Conservation (phyloP, 495 filamentous ascomycete genomes). For the Annulohypoxylon moriforme region DNA sequence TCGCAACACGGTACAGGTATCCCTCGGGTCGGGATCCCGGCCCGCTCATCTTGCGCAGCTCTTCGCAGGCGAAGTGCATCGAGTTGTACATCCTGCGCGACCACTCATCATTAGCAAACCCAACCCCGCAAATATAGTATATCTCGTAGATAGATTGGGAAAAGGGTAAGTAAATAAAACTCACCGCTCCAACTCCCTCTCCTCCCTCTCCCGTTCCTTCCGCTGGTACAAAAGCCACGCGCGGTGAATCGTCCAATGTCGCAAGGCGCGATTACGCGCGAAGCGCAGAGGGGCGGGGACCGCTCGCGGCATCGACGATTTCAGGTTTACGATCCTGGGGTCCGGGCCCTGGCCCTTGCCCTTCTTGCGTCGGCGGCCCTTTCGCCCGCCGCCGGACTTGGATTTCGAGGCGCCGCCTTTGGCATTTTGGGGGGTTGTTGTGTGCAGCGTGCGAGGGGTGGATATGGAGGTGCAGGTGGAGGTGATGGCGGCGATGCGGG, state of each 20-base stretch:
- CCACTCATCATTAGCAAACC: conserved; percentile 13
- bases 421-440: conserved; percentile 19
- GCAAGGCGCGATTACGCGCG: conserved; percentile 85
- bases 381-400: background rate
- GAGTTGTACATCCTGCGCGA: conserved; percentile 69
- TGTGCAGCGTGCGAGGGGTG: conserved; percentile 36
- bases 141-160: background rate
- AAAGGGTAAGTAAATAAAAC: conserved; percentile 11
- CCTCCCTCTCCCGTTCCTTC: conserved; percentile 67
- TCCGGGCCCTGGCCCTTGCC: conserved; percentile 33
- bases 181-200: conserved; percentile 71
- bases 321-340: conserved; percentile 43
- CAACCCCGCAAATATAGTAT: no score
- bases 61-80: conserved; percentile 85
- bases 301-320: conserved; percentile 44
- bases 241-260: conserved; percentile 99
- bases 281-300: conserved; percentile 82
- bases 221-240: conserved; percentile 83
- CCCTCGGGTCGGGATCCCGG: conserved; percentile 71
- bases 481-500: conserved; percentile 6
- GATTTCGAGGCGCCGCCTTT: background rate
- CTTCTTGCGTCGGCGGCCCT: conserved; percentile 15
- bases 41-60: conserved; percentile 75
- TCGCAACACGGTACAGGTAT: conserved; percentile 81
- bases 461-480: background rate